phyloP scores from a whole-genome alignment of 192 early-diverging fungal genomes.

The Rhizophagus clarus region DNA sequence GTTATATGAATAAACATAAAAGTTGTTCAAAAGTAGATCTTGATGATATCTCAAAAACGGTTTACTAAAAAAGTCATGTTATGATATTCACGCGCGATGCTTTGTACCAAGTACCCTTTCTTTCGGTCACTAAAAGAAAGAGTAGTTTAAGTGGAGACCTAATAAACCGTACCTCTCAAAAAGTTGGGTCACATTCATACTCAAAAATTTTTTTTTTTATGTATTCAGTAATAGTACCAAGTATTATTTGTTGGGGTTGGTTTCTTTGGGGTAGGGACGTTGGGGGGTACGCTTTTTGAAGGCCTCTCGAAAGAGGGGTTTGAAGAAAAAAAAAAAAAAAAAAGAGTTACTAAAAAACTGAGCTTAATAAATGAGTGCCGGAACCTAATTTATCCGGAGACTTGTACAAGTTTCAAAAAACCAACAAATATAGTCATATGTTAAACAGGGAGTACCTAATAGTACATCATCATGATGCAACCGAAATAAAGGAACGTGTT shows the following conservation, averaged over 20 bases:
- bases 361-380: no score
- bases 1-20: background rate
- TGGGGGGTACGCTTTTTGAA: constrained; percentile 22
- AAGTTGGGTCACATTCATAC: constrained; percentile 32
- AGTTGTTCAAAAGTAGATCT: background rate
- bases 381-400: no score
- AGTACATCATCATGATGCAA: no score
- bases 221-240: background rate
- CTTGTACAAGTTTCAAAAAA: no score
- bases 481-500: no score
- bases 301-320: constrained; percentile 35
- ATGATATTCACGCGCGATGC: background rate
- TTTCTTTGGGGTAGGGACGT: constrained; percentile 34
- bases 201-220: constrained; percentile 9
- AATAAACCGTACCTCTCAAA: constrained; percentile 28
- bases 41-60: background rate
- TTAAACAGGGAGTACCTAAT: no score
- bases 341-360: no score
- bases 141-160: background rate
- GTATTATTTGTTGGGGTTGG: constrained; percentile 20
- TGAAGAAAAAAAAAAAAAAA: constrained; percentile 5
- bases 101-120: background rate
- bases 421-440: no score
- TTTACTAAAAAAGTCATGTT: background rate
- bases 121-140: constrained; percentile 2